A percentile compares a stretch with the other conserved stretches of the same genome.
Conservation (phyloP, 306 rosid species). For the Medicago lupulina region DNA sequence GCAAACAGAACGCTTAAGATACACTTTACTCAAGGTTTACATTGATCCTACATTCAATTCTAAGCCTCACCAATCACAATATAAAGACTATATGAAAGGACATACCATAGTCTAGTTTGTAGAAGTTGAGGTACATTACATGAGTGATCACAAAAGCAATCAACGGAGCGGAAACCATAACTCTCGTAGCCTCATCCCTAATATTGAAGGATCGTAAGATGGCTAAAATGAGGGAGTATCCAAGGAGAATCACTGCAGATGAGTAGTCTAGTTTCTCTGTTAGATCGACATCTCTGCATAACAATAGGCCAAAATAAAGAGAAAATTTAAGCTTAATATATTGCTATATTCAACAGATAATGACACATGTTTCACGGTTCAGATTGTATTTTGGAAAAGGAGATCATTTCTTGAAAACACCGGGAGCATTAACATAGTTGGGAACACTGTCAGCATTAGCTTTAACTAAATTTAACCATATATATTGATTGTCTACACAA, state of each 20-base stretch:
- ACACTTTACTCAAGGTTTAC: not conserved
- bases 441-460: no score
- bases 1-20: conserved; percentile 17
- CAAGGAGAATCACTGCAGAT: conserved; percentile 78
- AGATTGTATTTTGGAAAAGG: no score
- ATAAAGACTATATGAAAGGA: conserved; percentile 30
- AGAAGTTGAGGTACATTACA: conserved; percentile 72
- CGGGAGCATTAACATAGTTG: no score
- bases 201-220: conserved; percentile 66
- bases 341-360: conserved; percentile 15
- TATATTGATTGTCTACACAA: not conserved
- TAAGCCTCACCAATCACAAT: not conserved
- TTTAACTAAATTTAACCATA: no score
- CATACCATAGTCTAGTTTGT: conserved; percentile 74
- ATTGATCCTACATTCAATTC: not conserved
- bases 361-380: not conserved
- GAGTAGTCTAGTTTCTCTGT: conserved; percentile 87
- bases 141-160: conserved; percentile 77
- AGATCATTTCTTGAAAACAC: no score
- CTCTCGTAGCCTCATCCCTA: conserved; percentile 70
- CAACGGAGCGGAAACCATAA: conserved; percentile 81
- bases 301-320: conserved; percentile 15
- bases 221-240: conserved; percentile 77
- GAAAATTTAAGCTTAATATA: conserved; percentile 11
- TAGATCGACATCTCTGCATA: conserved; percentile 74